Percentiles rank a stretch among this genome's conserved stretches.
phyloP scores from a whole-genome alignment of 1,284 basidiomycete genomes.

The Cryptococcus floricola region DNA sequence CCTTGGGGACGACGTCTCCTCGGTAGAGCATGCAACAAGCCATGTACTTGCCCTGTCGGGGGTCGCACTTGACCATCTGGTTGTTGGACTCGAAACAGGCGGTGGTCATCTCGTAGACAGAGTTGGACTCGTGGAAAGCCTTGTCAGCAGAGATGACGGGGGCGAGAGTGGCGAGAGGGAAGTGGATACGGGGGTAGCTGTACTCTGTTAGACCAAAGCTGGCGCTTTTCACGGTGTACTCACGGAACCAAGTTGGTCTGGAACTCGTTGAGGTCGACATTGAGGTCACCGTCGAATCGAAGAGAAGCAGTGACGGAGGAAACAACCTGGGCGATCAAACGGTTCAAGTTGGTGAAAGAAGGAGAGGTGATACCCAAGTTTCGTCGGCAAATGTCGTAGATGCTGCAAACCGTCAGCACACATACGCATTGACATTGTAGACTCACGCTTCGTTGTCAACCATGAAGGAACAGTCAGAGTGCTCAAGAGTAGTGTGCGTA shows the following conservation, averaged over 20 bases:
- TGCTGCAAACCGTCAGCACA: slow-evolving; percentile 49
- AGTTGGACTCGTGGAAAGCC: slow-evolving; percentile 92
- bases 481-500: slow-evolving; percentile 98
- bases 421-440: slow-evolving; percentile 18
- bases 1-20: slow-evolving; percentile 97
- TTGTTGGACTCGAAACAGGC: slow-evolving; percentile 96
- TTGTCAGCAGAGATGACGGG: slow-evolving; percentile 79
- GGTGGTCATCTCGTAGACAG: slow-evolving; percentile 97
- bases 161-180: slow-evolving; percentile 93
- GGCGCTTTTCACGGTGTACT: slow-evolving; percentile 41
- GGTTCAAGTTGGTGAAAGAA: slow-evolving; percentile 91
- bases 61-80: slow-evolving; percentile 98
- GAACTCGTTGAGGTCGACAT: slow-evolving; percentile 98
- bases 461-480: slow-evolving; percentile 99
- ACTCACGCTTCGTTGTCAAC: slow-evolving; percentile 85
- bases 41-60: slow-evolving; percentile 96
- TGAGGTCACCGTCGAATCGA: slow-evolving; percentile 95
- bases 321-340: slow-evolving; percentile 95
- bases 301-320: slow-evolving; percentile 96
- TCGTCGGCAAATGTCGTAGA: slow-evolving; percentile 99
- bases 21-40: slow-evolving; percentile 86
- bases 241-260: slow-evolving; percentile 96
- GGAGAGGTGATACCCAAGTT: slow-evolving; percentile 83
- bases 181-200: slow-evolving; percentile 95
- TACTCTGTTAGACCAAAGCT: background rate